Base-by-base conservation (phyloP, 805 yeast species). In the Zygoascus flipseniorum region DNA sequence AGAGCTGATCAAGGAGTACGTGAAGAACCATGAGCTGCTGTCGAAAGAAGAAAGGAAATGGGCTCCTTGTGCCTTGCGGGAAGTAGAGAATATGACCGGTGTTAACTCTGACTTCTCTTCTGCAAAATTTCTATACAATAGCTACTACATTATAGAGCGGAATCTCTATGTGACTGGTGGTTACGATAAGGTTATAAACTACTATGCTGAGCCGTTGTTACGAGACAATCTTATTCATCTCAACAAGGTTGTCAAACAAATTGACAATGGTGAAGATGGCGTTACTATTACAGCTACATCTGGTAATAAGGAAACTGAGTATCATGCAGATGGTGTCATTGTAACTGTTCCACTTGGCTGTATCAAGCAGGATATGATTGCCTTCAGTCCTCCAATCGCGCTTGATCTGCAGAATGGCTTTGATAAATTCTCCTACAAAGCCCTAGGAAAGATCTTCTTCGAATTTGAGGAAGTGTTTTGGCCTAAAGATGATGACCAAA, bases 361-460 rank as follows among this genome's bases (percentile, higher is more conserved):
- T 16, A 51, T 65, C 43, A 61, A 66, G 57, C 35, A 43, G 9
- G 51, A 54, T 18, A 56, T 54, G 50, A 55, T 65, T 13, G 19
- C 50, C 26, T 57, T 65, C 49, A 37, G 47, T 23, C 67, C 69
- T 8, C 49, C 49, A 8, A 55, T 66, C 31, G 60, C 63, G 16
- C 14, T 43, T 9, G 54, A 55, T n/a, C 44, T 53, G 28, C 23
- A 47, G 20, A 32, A 50, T 1, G 60, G 66, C 9, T 51, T 65
- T 19, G 50, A 54, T 23, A 52, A 56, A 48, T 52, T 55, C 28
- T 49, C 64, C 9, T 65, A 55, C 48, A 68, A 64, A 10, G 51
- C 60, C 5, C 58, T 66, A 13, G 69, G 68, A 48, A 66, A 66
- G 58, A 52, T 64, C 32, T 66, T 65, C 49, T 58, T 65, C 43